Evolutionary conservation across 163 green algal species (phyloP).

Genomic region (Picocystis sp.): DNA sequence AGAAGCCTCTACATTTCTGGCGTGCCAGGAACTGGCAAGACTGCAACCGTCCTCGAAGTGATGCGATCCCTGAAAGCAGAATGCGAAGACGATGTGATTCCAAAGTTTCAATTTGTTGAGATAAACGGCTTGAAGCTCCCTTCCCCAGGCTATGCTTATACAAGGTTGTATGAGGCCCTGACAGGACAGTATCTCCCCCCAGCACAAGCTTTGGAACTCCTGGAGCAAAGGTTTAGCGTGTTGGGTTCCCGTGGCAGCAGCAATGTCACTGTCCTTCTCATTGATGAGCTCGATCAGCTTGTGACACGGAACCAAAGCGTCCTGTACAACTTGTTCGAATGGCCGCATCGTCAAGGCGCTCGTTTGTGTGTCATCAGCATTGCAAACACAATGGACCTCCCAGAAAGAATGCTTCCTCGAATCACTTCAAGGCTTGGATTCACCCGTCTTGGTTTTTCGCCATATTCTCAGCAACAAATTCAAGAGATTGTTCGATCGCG

Average conservation of each 20-base stretch:
- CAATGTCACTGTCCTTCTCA: slow-evolving; percentile 60
- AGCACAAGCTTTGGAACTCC: slow-evolving; percentile 11
- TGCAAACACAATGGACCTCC: slow-evolving; percentile 95
- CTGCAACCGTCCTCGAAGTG: slow-evolving; percentile 72
- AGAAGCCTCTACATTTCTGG: slow-evolving; percentile 80
- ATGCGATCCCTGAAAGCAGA: slow-evolving; percentile 28
- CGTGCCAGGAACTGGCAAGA: slow-evolving; percentile 86
- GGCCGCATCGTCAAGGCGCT: slow-evolving; percentile 41
- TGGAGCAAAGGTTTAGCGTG: slow-evolving; percentile 20
- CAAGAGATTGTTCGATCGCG: slow-evolving; percentile 4
- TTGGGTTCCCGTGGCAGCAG: neutral
- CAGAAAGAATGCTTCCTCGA: slow-evolving; percentile 65
- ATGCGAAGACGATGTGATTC: slow-evolving; percentile 20
- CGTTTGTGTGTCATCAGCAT: slow-evolving; percentile 72
- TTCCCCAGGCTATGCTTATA: slow-evolving; percentile 74
- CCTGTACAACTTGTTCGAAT: slow-evolving; percentile 98
- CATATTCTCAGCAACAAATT: slow-evolving; percentile 7
- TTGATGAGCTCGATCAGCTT: slow-evolving; percentile 92
- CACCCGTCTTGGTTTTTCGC: neutral
- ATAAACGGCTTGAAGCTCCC: slow-evolving; percentile 84
- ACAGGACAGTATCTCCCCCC: slow-evolving; percentile 18
- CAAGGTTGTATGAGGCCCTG: slow-evolving; percentile 57
- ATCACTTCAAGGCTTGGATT: slow-evolving; percentile 22
- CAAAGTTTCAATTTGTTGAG: slow-evolving; percentile 64
- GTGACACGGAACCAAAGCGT: slow-evolving; percentile 76